These are phyloP conservation scores for Fraxinus anomala DNA, from an alignment of 257 asterid genomes.

Conservation along the genomic window DNA sequence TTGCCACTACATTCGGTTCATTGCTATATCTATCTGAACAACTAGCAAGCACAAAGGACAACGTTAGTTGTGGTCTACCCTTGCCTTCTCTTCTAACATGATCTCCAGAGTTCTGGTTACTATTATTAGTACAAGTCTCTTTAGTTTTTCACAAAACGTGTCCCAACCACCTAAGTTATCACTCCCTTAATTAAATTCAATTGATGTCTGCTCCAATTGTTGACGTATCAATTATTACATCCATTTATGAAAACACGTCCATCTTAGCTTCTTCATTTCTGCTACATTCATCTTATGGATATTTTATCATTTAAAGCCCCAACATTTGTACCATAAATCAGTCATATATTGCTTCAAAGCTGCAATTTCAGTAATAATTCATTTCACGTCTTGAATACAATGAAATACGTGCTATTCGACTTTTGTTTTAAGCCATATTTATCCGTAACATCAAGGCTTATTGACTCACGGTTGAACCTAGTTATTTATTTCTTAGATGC, in stretches of 20 bases:
- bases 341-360: too few relatives aligned
- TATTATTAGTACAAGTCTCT: neutral
- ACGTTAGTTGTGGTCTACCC: neutral
- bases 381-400: too few relatives aligned
- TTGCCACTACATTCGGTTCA: neutral
- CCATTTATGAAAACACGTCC: neutral
- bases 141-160: neutral
- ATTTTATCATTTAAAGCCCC: too few relatives aligned
- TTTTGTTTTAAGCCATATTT: neutral
- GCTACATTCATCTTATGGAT: neutral
- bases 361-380: too few relatives aligned
- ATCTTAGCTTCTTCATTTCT: neutral
- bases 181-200: too few relatives aligned
- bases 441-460: neutral
- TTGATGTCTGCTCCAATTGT: too few relatives aligned
- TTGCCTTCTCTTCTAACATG: too few relatives aligned
- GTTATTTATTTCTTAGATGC: neutral
- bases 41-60: neutral
- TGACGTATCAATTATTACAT: too few relatives aligned
- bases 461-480: neutral
- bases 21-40: neutral
- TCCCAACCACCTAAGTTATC: neutral
- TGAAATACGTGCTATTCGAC: neutral
- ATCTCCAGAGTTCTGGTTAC: neutral
- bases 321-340: too few relatives aligned